Base-by-base conservation (phyloP, 164 flowering plant genomes). In the Umbellularia californica region DNA sequence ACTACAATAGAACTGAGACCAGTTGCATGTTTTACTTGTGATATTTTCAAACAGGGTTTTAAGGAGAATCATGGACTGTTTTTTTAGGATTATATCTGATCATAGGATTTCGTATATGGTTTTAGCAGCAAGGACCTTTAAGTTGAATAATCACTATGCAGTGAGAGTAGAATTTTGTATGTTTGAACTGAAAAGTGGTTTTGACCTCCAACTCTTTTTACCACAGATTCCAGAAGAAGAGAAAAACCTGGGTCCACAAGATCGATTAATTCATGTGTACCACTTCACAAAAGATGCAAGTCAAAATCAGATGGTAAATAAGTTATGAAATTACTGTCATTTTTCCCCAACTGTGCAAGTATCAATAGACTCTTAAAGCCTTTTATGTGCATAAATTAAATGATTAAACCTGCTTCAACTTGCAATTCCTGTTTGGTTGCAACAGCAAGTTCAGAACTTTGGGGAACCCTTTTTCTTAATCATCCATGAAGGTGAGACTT, bases 381-480 rank as follows among this genome's bases (percentile, higher is more conserved):
- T 14, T 41, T 41, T 41, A 11, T 41, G 47, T 2, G 47, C 47
- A 41, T 24, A 73, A 27, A 13, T 28, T 28, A 23, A 20, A 69
- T 47, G n/a, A 69, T 11, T 69, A 52, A 50, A 13, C 25, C 62
- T 17, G n/a, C 62, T 70, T 52, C 55, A 50, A 13, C 14, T 24
- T 50, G 20, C 30, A 30, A 65, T 24, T 3, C 25, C 17, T 73
- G 20, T 65, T 79, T 80, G 58, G 28, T 72, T 65, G 73, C 35
- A 62, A 79, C 89, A 92, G 97, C 98, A 92, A 85, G 90, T 94
- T 64, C 97, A 92, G 81, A 91, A 96, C 81, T 96, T 96, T 75
- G 99, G 98, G 52, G 99, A 96, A 51, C 99, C 99, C 55, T 96
- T 96, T 81, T 92, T 96, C 86, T 82, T 96, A 83, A 86, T 92